Base-by-base conservation (phyloP, 306 rosid species). In the Abrus pulchellus region DNA sequence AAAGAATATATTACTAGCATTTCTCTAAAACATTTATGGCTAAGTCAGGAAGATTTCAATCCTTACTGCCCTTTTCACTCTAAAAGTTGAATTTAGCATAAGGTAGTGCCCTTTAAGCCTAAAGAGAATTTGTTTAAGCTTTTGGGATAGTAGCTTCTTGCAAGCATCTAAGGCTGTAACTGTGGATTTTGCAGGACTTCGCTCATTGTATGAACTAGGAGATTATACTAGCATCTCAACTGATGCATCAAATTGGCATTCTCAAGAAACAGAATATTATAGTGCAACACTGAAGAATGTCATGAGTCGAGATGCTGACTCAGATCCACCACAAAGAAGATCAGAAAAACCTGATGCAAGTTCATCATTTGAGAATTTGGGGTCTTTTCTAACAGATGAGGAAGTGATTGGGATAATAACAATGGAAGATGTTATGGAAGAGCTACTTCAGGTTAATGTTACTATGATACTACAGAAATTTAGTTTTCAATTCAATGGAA, bases 341-440 rank as follows among this genome's bases (percentile, higher is more conserved):
- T 83, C 83, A 57, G 41, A 9, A 38, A 76, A 78, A 65, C 36
- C 20, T 6, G 72, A 78, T 52, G 36, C 83, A 73, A 83, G 72
- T 72, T 59, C 67, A 66, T 78, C 87, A 0, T 38, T 79, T 57
- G 87, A 48, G 66, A 79, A 70, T 68, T 32, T 78, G 73, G 87
- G 82, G 56, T 72, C 82, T 27, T 36, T 80, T 82, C 79, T 55
- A 66, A 32, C 3, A 29, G 85, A 80, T 4, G 87, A 87, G 61
- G 86, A 87, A 84, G 90, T 85, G 7, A 60, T 90, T 41, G 97
- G 93, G 27, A 90, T 93, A 72, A 90, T 93, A 59, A 93, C 93
- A 54, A 78, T 93, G 86, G 93, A 93, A 83, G 94, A 91, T 91
- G 90, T 91, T 20, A 87, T 93, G 88, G 97, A 93, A 82, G 94